Percentiles rank a stretch among this genome's conserved stretches.
Conservation (phyloP, 352 stramenopile genomes). For the Elongisporangium senticosum region DNA sequence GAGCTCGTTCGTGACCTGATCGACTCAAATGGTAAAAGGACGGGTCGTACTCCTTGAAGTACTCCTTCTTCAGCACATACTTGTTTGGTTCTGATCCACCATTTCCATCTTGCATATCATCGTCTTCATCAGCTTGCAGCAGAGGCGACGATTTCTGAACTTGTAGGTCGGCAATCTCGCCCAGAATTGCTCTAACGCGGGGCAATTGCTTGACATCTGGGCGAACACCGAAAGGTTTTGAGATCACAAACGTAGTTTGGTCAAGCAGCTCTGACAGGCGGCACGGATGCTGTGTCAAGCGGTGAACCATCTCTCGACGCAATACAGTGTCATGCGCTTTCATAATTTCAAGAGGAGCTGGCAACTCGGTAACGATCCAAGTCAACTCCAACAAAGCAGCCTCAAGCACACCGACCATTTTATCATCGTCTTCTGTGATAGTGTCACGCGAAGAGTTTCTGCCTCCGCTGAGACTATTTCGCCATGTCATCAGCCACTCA, state of each 20-base stretch:
- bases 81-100: constrained; percentile 64
- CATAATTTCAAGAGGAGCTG: constrained; percentile 53
- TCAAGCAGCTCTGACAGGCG: constrained; percentile 71
- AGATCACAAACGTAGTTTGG: constrained; percentile 72
- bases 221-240: constrained; percentile 52
- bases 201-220: constrained; percentile 66
- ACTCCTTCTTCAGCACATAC: constrained; percentile 77
- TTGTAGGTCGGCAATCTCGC: constrained; percentile 71
- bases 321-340: constrained; percentile 58
- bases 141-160: constrained; percentile 36
- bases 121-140: constrained; percentile 22
- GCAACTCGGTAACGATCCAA: constrained; percentile 84
- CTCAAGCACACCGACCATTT: constrained; percentile 64
- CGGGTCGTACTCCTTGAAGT: constrained; percentile 75
- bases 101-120: constrained; percentile 17
- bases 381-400: constrained; percentile 78
- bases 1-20: constrained; percentile 71
- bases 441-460: constrained; percentile 5
- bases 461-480: constrained; percentile 34
- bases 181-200: constrained; percentile 53
- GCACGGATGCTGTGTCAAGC: constrained; percentile 66
- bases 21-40: constrained; percentile 75
- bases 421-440: constrained; percentile 36
- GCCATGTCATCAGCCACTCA: constrained; percentile 64
- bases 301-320: constrained; percentile 85